Percentiles rank a stretch among this genome's conserved stretches.
phyloP scores from a whole-genome alignment of 352 stramenopile genomes.

The Aphanomyces invadans region DNA sequence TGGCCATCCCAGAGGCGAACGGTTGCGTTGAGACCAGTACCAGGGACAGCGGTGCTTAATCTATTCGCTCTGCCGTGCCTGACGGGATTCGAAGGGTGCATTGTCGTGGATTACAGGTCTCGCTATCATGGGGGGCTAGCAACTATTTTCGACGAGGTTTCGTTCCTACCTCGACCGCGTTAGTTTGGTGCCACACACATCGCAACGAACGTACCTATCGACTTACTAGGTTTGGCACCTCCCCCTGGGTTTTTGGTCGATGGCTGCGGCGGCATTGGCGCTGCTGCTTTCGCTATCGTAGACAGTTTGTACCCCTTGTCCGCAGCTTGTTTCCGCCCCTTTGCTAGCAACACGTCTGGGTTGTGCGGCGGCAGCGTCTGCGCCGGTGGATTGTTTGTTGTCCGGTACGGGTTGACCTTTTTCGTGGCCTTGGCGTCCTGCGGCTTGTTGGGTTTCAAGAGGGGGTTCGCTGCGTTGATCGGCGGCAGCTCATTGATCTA shows the following conservation, averaged over 20 bases:
- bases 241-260: not conserved
- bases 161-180: not conserved
- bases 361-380: not conserved
- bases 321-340: conserved; percentile 12
- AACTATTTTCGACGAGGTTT: conserved; percentile 8
- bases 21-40: no score
- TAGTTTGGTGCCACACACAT: not conserved
- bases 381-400: not conserved
- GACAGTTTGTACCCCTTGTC: conserved; percentile 18
- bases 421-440: conserved; percentile 2
- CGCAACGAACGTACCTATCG: conserved; percentile 15
- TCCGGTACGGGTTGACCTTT: conserved; percentile 16
- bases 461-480: conserved; percentile 10
- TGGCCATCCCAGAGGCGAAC: no score
- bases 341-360: conserved; percentile 14
- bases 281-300: not conserved
- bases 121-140: no score
- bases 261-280: not conserved
- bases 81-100: no score
- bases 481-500: conserved; percentile 24
- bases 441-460: not conserved
- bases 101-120: no score
- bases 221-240: conserved; percentile 6
- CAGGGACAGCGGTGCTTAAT: no score
- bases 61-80: no score